Conservation (phyloP, 2,329 filamentous ascomycete species). For the Colletotrichum tamarilloi region DNA sequence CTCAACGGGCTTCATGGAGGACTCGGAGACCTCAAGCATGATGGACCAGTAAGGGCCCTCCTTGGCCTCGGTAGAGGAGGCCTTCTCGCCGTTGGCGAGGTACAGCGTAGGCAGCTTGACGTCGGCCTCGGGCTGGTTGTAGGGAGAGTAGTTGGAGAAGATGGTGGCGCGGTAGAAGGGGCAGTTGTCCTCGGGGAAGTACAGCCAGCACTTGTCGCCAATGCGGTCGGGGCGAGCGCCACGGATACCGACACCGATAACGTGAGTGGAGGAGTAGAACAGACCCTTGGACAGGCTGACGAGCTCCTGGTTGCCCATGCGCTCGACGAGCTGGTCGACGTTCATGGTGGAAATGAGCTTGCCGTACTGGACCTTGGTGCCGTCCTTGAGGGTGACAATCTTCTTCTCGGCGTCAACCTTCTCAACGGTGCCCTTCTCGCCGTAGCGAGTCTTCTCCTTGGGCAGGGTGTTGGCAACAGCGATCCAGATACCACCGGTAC, state of each 20-base stretch:
- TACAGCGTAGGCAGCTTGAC: constrained; percentile 89
- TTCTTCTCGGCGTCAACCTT: constrained; percentile 90
- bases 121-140: constrained; percentile 90
- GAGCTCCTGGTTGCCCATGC: constrained; percentile 89
- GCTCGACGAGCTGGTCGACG: constrained; percentile 87
- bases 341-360: constrained; percentile 97
- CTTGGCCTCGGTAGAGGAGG: constrained; percentile 77
- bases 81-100: constrained; percentile 86
- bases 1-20: constrained; percentile 93
- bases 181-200: constrained; percentile 99
- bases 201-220: constrained; percentile 99
- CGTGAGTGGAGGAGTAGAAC: constrained; percentile 97
- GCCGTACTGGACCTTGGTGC: constrained; percentile 89
- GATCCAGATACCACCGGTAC: constrained; percentile 99
- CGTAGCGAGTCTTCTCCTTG: constrained; percentile 90
- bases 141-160: constrained; percentile 99
- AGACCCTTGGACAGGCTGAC: constrained; percentile 86
- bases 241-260: constrained; percentile 95
- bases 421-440: constrained; percentile 83
- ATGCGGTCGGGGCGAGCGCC: constrained; percentile 93
- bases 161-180: constrained; percentile 99
- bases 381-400: constrained; percentile 83
- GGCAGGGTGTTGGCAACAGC: constrained; percentile 94
- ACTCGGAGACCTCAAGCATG: constrained; percentile 99
- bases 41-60: constrained; percentile 99